Evolutionary conservation across 176 grass and related monocot species (phyloP), one percentile per base, ranked within the genome.

Genomic region (Zizania latifolia): DNA sequence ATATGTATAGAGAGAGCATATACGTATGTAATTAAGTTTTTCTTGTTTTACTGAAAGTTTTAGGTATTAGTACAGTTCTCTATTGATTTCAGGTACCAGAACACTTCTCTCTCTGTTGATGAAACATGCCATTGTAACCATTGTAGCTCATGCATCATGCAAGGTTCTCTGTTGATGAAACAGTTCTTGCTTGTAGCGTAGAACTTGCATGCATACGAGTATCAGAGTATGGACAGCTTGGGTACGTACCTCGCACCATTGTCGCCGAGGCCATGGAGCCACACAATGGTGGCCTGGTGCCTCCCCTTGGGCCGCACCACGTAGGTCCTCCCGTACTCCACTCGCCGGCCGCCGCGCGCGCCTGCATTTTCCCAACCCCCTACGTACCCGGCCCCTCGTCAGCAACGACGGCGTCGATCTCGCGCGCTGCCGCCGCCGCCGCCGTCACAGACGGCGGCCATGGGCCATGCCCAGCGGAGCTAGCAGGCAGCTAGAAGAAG

Each of bases 231-330:
- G n/a, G n/a, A n/a, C n/a, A n/a, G 38, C 38, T 6, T 33, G 3
- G 7, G 3, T 66, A n/a, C n/a, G n/a, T n/a, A 96, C 93, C 93
- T 96, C 72, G 81, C 79, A 28, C 93, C 93, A 87, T 96, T 96
- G 83, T 96, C 93, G n/a, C 93, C 93, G 40, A 92, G 36, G 72
- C 89, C 93, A 62, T 96, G 93, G 88, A 96, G 89, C 93, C 93
- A 96, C 34, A 96, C 89, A 78, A 96, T 96, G 46, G 93, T 96
- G 74, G 86, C 93, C 85, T 78, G 89, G 59, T 96, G 93, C 81
- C 93, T 92, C 78, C 81, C 92, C 84, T 89, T 96, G 43, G 93
- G 93, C 89, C 93, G 87, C 66, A 96, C 93, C 80, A 96, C 93
- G 75, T 96, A 89, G 2, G 93, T 96, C 82, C 93, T 82, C 24